Conservation (phyloP, 495 filamentous ascomycete species). For the Poronia punctata region DNA sequence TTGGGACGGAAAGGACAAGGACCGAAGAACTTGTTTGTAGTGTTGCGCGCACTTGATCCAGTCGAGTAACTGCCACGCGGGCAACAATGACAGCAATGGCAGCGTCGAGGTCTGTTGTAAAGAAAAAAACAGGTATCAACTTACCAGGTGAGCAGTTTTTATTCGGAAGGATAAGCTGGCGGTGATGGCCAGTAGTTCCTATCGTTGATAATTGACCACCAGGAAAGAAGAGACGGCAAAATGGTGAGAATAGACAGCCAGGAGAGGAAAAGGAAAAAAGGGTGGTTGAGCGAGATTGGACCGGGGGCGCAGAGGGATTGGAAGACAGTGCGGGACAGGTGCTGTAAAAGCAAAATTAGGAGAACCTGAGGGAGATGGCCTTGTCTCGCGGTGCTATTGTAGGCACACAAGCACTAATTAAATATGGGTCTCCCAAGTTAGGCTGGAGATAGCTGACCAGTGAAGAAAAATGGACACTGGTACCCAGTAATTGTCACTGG, state of each 20-base stretch:
- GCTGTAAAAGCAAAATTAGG: too few species aligned
- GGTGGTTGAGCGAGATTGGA: slow-evolving; percentile 24
- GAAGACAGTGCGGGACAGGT: slow-evolving; percentile 5
- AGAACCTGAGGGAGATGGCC: slow-evolving; percentile 1
- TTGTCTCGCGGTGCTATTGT: slow-evolving; percentile 2
- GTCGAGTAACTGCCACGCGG: too few species aligned
- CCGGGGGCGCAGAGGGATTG: slow-evolving; percentile 13
- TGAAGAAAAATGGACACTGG: not conserved
- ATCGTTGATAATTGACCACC: slow-evolving; percentile 23
- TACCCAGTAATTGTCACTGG: too few species aligned
- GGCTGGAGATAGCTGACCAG: not conserved
- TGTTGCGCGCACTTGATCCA: too few species aligned
- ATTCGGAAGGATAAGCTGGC: slow-evolving; percentile 14
- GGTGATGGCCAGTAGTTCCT: slow-evolving; percentile 12
- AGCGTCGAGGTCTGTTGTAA: not conserved
- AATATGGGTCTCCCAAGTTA: not conserved
- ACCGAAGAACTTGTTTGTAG: too few species aligned
- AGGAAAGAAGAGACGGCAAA: slow-evolving; percentile 20
- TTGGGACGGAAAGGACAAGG: too few species aligned
- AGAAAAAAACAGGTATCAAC: slow-evolving; percentile 12
- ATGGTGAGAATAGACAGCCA: slow-evolving; percentile 20
- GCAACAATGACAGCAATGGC: not conserved
- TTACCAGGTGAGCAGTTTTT: slow-evolving; percentile 18
- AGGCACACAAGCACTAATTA: too few species aligned
- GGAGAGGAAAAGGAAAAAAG: slow-evolving; percentile 21